A percentile compares a stretch with the other conserved stretches of the same genome.
Evolutionary conservation across 1,284 basidiomycete genomes (phyloP).

Genomic region (Phylloporus sp.): DNA sequence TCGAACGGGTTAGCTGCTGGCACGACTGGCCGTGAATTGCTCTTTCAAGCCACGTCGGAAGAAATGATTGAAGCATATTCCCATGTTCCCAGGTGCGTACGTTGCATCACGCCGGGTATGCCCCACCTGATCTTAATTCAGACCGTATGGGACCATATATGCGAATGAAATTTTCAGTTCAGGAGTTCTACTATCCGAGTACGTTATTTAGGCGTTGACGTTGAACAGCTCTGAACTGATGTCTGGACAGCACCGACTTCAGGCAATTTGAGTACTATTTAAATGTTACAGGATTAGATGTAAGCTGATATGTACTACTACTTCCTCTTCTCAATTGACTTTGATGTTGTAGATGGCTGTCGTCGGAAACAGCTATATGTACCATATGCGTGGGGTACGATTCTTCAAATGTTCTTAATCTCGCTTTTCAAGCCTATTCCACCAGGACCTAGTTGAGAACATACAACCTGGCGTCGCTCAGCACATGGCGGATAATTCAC

Average conservation of each 20-base stretch:
- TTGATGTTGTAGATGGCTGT: slow-evolving; percentile 79
- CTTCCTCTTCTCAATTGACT: slow-evolving; percentile 2
- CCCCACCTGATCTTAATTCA: slow-evolving; percentile 28
- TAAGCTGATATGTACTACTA: slow-evolving; percentile 39
- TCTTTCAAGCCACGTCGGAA: slow-evolving; percentile 95
- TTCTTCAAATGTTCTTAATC: slow-evolving; percentile 3
- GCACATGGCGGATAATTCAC: slow-evolving; percentile 93
- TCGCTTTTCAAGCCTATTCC: slow-evolving; percentile 11
- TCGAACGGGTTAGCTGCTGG: slow-evolving; percentile 69
- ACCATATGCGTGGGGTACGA: slow-evolving; percentile 81
- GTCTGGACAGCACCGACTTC: slow-evolving; percentile 77
- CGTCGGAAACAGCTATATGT: slow-evolving; percentile 92
- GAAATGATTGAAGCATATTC: slow-evolving; percentile 95
- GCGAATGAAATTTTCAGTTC: slow-evolving; percentile 96
- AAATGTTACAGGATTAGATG: slow-evolving; percentile 85
- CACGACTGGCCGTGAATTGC: slow-evolving; percentile 83
- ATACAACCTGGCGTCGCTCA: slow-evolving; percentile 82
- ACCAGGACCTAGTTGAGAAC: slow-evolving; percentile 78
- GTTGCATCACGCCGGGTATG: neutral
- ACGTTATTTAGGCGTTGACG: slow-evolving; percentile 28
- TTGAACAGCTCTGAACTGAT: neutral
- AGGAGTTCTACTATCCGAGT: slow-evolving; percentile 92
- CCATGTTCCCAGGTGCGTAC: slow-evolving; percentile 73
- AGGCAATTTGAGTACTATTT: slow-evolving; percentile 94
- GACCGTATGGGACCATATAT: slow-evolving; percentile 89